Base-by-base conservation (phyloP, 1,139 yeast genomes). In the Hanseniaspora uvarum region DNA sequence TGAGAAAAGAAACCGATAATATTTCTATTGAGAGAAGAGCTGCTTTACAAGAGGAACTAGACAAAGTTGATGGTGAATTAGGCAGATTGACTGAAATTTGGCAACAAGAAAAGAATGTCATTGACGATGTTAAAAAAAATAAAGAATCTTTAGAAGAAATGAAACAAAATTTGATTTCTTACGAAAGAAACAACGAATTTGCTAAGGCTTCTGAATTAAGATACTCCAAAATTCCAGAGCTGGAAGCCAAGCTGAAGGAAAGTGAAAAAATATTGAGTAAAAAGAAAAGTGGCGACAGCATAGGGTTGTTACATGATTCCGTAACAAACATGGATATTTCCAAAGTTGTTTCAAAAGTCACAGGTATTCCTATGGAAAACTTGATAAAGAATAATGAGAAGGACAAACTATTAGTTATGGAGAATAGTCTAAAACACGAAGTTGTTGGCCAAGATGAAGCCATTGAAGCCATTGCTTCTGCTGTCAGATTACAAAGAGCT, bases 381-480 rank as follows among this genome's bases (percentile, higher is more conserved):
- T 79, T 92, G 59, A 76, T 92, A 83, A 85, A 85, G 66, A 50
- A 39, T 24, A 97, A 97, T 49, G 98, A 92, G 65, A 87, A 86
- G 70, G 96, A 89, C 65, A 83, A 88, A 64, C 74, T 92, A 56
- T 68, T 92, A 55, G 86, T 77, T 66, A 92, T 92, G 96, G 97
- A 89, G 66, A 73, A 77, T 6, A 77, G 86, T 0, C 70, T 92
- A 60, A 79, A 80, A 61, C 77, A 77, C 59, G 80, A 86, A 58
- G 96, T 92, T 40, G 81, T 92, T 57, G 98, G 98, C 4, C 98
- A 92, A 69, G 95, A 89, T 62, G 95, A 87, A 64, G 97, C 97
- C 0, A 86, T 92, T 52, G 77, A 78, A 57, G 85, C 95, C 0
- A 83, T 92, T 51, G 76, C 96, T 0, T 95, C 89, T 68, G 96